Evolutionary conservation across 352 stramenopile genomes (phyloP).

Genomic region (Phytopythium litorale): DNA sequence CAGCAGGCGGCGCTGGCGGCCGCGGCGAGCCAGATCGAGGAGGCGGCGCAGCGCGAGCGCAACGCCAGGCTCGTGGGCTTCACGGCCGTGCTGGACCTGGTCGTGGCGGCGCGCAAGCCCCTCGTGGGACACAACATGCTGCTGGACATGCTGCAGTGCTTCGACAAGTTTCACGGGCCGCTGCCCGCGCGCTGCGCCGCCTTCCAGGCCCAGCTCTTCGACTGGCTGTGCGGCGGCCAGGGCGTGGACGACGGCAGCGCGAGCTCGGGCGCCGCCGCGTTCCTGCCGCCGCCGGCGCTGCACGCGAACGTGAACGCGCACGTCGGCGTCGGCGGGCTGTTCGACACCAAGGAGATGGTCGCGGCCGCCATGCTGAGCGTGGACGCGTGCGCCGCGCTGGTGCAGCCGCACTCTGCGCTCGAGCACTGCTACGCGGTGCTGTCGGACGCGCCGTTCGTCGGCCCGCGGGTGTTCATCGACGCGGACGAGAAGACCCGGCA

Average conservation of each 20-base stretch:
- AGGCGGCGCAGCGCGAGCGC: conserved; percentile 30
- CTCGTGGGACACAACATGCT: conserved; percentile 79
- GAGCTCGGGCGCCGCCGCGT: not conserved
- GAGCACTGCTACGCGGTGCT: conserved; percentile 61
- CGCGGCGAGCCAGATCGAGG: conserved; percentile 23
- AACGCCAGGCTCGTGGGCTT: conserved; percentile 65
- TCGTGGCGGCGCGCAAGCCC: conserved; percentile 39
- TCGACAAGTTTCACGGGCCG: conserved; percentile 67
- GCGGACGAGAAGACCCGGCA: conserved; percentile 8
- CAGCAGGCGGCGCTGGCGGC: conserved; percentile 29
- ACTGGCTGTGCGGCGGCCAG: conserved; percentile 32
- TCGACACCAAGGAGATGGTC: conserved; percentile 76
- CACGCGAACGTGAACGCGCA: not conserved
- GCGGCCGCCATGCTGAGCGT: conserved; percentile 60
- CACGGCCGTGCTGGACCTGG: conserved; percentile 54
- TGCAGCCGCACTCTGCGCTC: conserved; percentile 49
- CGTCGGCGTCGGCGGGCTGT: conserved; percentile 26
- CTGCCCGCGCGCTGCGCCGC: conserved; percentile 46
- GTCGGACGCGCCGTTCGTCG: conserved; percentile 65
- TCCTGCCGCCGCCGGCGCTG: too few relatives aligned
- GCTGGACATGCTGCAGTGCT: conserved; percentile 79
- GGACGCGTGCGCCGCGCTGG: conserved; percentile 50
- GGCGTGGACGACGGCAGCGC: not conserved
- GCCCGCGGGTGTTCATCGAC: conserved; percentile 30
- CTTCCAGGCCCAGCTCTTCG: conserved; percentile 53